Evolutionary conservation across 495 filamentous ascomycete genomes (phyloP).

Genomic region (Elasticomyces elasticus): DNA sequence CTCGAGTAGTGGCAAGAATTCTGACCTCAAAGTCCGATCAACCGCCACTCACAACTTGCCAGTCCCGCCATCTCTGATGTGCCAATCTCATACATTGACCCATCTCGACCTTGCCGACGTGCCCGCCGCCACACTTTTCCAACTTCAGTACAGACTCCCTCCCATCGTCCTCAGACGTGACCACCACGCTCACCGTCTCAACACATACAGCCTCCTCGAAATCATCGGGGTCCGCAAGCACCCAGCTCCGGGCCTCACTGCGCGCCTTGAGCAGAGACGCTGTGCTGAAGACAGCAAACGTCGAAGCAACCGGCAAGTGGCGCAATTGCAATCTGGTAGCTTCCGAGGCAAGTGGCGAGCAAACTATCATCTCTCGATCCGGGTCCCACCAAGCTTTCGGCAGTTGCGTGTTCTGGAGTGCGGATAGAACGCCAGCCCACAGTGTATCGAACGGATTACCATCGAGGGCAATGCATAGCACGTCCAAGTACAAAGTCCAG

Average conservation of each 20-base stretch:
- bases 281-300: constrained; percentile 59
- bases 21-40: background rate
- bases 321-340: constrained; percentile 44
- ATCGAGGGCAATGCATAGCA: constrained; percentile 81
- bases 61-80: constrained; percentile 45
- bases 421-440: constrained; percentile 74
- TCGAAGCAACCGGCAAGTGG: constrained; percentile 58
- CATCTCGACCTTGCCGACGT: constrained; percentile 47
- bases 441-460: constrained; percentile 85
- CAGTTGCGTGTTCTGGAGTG: constrained; percentile 68
- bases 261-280: constrained; percentile 27
- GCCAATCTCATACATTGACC: constrained; percentile 44
- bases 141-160: constrained; percentile 51
- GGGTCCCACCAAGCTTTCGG: constrained; percentile 77
- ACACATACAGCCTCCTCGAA: constrained; percentile 75
- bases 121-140: constrained; percentile 72
- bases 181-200: constrained; percentile 62
- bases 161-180: constrained; percentile 47
- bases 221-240: constrained; percentile 79
- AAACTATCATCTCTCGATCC: constrained; percentile 68
- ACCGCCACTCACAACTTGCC: constrained; percentile 17
- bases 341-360: constrained; percentile 47
- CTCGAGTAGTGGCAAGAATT: background rate
- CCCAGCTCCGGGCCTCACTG: constrained; percentile 49
- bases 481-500: constrained; percentile 89